Percentiles rank a stretch among this genome's conserved stretches.
Conservation (phyloP, 495 filamentous ascomycete species). For the Aspergillus haitiensis region DNA sequence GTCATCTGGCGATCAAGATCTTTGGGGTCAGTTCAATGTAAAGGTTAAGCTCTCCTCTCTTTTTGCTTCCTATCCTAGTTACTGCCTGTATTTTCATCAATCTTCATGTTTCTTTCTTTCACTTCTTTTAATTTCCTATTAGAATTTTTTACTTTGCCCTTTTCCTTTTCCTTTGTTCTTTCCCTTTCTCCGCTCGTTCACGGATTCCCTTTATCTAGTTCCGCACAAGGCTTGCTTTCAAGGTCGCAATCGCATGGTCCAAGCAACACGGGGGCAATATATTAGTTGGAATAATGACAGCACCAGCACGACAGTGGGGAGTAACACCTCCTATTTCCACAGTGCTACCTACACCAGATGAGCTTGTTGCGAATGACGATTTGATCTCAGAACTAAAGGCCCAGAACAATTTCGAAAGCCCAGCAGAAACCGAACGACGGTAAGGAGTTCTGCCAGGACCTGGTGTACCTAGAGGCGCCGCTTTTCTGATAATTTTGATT, state of each 20-base stretch:
- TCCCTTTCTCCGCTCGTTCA: not conserved
- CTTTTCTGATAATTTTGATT: conserved; percentile 9
- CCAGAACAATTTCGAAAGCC: conserved; percentile 87
- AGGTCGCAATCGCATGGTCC: conserved; percentile 20
- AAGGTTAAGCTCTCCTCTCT: conserved; percentile 7
- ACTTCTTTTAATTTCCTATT: not conserved
- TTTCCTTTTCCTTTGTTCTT: conserved; percentile 12
- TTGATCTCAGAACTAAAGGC: conserved; percentile 75
- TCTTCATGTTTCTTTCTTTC: conserved; percentile 13
- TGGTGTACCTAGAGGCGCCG: not conserved
- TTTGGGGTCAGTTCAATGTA: not conserved
- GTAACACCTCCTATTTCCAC: conserved; percentile 83
- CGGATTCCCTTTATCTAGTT: conserved; percentile 29
- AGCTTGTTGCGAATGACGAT: conserved; percentile 71
- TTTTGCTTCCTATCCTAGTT: not conserved
- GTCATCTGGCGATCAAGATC: conserved; percentile 17
- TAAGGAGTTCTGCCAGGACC: conserved; percentile 31
- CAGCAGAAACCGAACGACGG: conserved; percentile 78
- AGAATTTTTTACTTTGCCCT: not conserved
- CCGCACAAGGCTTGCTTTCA: conserved; percentile 7
- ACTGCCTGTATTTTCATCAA: conserved; percentile 15
- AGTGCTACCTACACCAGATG: conserved; percentile 68
- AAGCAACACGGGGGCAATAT: conserved; percentile 13
- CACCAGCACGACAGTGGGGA: conserved; percentile 63
- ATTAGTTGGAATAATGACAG: conserved; percentile 53